Conservation (phyloP, 176 grass and related monocot species). For the sorghum (Sorghum bicolor) region Sorghum_bicolor_NCBIv3 NC_012870.2:14090001-14090500, state of each 20-base stretch:
- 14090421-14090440: neutral
- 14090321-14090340: neutral
- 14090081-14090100: neutral
- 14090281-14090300: conserved; percentile 27
- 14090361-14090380: neutral
- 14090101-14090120: neutral
- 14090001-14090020: too few relatives aligned
- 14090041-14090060: neutral
- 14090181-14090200: too few relatives aligned
- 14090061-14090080: neutral
- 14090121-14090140: conserved; percentile 3
- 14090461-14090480: neutral
- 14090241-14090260: conserved; percentile 2
- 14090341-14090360: neutral
- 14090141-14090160: neutral
- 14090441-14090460: neutral
- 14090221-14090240: conserved; percentile 3
- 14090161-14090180: neutral
- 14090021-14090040: neutral
- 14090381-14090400: neutral
- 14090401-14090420: neutral
- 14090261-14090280: conserved; percentile 14
- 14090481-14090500: neutral
- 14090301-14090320: neutral
- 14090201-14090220: neutral